phyloP scores from a whole-genome alignment of 176 grass and related monocot genomes.

The Typha latifolia region DNA sequence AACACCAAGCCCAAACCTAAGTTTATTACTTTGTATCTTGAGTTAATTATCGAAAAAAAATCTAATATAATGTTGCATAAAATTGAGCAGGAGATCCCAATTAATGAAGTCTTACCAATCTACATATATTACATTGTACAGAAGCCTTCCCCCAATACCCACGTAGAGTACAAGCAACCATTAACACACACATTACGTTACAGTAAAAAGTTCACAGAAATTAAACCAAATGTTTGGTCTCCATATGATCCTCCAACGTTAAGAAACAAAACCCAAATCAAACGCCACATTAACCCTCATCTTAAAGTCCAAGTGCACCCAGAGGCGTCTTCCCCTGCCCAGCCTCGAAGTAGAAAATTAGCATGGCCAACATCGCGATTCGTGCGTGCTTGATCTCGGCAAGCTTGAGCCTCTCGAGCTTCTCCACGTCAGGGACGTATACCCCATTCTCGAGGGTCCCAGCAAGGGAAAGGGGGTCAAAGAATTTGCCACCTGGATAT shows the following conservation, averaged over 20 bases:
- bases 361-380: conserved; percentile 94
- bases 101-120: background rate
- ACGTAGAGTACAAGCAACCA: too few species aligned
- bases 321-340: conserved; percentile 95
- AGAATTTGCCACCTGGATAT: conserved; percentile 93
- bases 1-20: too few species aligned
- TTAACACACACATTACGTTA: background rate
- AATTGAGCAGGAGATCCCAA: background rate
- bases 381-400: conserved; percentile 98
- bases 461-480: conserved; percentile 74
- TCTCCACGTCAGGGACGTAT: conserved; percentile 65
- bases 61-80: too few species aligned
- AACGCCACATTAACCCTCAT: background rate
- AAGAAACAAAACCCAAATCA: too few species aligned
- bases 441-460: conserved; percentile 54
- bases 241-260: too few species aligned
- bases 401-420: conserved; percentile 84
- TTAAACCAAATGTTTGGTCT: too few species aligned
- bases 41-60: too few species aligned
- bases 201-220: background rate
- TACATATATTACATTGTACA: conserved; percentile 2
- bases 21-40: too few species aligned
- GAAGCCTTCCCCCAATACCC: background rate
- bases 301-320: conserved; percentile 60
- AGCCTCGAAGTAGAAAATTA: conserved; percentile 99